Base-by-base conservation (phyloP, 1,284 basidiomycete genomes). In the Moniliella sp. region DNA sequence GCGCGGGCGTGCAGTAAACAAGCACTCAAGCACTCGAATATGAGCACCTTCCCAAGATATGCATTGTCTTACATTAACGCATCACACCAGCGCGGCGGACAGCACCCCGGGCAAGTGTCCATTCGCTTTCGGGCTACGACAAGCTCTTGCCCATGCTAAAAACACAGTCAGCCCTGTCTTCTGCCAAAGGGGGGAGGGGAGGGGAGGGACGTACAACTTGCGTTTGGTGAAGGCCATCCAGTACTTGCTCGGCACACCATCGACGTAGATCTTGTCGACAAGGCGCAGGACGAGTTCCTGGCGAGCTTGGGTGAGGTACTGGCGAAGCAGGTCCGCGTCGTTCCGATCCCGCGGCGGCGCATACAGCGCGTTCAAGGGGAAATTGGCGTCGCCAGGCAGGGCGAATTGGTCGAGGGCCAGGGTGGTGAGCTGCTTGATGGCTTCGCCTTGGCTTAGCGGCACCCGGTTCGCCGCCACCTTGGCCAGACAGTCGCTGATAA, bases 211-310 rank as follows among this genome's bases (percentile, higher is more conserved):
- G 34, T 31, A 48, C 46, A 59, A 59, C 34, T 45, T 43, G 26
- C 56, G 40, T 52, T 59, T 59, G 3, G 53, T 86, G 73, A 97
- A 99, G 21, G 81, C 78, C 77, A 97, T 83, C 91, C 91, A 99
- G 88, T 88, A 99, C 64, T 97, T 97, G 69, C 78, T 91, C 1
- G 91, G 84, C 58, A 78, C 82, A 73, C 30, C 78, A 71, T 65
- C 86, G 69, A 50, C 42, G 61, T 94, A 99, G 25, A 99, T 67
- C 36, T 75, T 71, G 50, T 91, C 83, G 18, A 84, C 71, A 33
- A 99, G 64, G 26, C 91, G 73, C 9, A 73, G 67, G 11, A 82
- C 78, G 15, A 86, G 68, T 61, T 99, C 91, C 62, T 86, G 81
- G 31, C 91, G 73, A 3, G 78, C 77, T 64, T 99, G 91, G 4